Evolutionary conservation across 164 flowering plant species (phyloP).

Genomic region (Kingdonia uniflora): DNA sequence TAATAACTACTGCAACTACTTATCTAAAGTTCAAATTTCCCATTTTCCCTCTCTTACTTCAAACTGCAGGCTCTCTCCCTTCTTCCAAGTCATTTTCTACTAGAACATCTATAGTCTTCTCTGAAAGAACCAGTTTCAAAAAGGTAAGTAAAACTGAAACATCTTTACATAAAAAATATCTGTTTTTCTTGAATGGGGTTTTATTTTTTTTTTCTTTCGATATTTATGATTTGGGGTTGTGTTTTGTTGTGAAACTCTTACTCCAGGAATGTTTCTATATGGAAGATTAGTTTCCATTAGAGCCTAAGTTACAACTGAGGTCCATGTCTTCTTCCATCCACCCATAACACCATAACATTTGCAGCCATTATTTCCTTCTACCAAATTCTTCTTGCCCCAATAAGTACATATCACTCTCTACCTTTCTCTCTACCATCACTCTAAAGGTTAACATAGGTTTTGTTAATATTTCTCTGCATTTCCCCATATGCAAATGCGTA

Average conservation of each 20-base stretch:
- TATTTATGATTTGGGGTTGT: conserved; percentile 9
- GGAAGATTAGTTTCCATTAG: conserved; percentile 48
- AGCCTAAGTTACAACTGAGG: conserved; percentile 83
- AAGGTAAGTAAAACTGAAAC: too few relatives aligned
- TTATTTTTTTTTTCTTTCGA: background rate
- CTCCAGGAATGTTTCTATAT: conserved; percentile 35
- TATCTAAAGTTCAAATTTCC: too few relatives aligned
- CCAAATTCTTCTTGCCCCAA: too few relatives aligned
- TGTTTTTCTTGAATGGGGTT: background rate
- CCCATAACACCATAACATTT: too few relatives aligned
- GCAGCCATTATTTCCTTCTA: too few relatives aligned
- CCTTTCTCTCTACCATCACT: too few relatives aligned
- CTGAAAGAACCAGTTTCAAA: conserved; percentile 52
- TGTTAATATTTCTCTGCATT: too few relatives aligned
- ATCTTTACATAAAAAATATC: background rate
- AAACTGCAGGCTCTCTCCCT: conserved; percentile 76
- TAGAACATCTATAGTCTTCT: conserved; percentile 35
- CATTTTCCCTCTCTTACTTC: conserved; percentile 32
- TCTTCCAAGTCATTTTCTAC: conserved; percentile 58
- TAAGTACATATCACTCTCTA: too few relatives aligned
- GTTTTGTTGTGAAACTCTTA: conserved; percentile 30
- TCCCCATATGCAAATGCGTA: too few relatives aligned
- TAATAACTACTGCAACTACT: too few relatives aligned
- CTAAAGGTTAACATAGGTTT: too few relatives aligned
- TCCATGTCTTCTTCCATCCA: too few relatives aligned